Evolutionary conservation across 2,329 filamentous ascomycete genomes (phyloP).

Genomic region (Sarocladium strictum): DNA sequence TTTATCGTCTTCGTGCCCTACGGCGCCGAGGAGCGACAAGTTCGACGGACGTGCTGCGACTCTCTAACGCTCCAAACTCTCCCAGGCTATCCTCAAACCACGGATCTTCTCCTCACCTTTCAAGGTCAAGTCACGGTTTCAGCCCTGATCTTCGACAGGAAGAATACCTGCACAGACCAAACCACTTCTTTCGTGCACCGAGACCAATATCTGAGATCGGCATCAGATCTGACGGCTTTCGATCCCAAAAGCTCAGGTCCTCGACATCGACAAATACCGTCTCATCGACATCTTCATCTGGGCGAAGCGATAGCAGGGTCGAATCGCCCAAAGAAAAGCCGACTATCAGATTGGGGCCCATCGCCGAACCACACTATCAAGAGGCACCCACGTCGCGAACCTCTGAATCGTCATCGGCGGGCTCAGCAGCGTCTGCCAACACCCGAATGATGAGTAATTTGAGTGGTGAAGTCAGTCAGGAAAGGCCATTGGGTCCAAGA

Average conservation of each 20-base stretch:
- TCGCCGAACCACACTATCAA: background rate
- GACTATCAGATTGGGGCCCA: background rate
- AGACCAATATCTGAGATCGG: background rate
- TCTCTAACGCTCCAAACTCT: background rate
- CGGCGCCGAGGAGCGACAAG: background rate
- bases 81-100: background rate
- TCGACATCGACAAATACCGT: background rate
- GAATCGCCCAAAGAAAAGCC: background rate
- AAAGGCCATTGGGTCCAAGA: background rate
- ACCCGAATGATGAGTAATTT: background rate
- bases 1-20: background rate
- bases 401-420: background rate
- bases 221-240: background rate
- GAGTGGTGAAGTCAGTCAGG: background rate
- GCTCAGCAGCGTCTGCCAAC: background rate
- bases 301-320: background rate
- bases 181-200: background rate
- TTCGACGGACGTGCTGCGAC: background rate
- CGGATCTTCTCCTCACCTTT: background rate
- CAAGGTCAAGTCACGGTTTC: background rate
- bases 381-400: background rate
- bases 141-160: background rate
- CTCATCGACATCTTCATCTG: background rate
- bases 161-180: background rate
- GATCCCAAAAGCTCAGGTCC: background rate